Percentiles rank a stretch among this genome's conserved stretches.
Evolutionary conservation across 441 rosid species (phyloP).

Genomic region (Aquilaria agallochum): DNA sequence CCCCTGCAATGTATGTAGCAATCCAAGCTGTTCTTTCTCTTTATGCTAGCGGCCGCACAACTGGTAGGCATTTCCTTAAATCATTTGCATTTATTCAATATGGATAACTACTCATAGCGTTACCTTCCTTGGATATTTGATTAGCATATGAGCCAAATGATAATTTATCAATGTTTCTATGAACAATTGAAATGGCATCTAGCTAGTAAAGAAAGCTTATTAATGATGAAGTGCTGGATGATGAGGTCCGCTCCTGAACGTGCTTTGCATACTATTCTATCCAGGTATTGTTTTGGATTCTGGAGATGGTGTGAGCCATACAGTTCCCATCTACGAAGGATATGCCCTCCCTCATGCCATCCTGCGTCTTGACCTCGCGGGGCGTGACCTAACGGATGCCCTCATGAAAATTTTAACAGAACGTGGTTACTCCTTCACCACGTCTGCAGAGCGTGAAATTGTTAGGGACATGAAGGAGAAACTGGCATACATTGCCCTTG

Average conservation of each 20-base stretch:
- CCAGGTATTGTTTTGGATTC: slow-evolving; percentile 37
- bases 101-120: too few relatives aligned
- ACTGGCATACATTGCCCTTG: slow-evolving; percentile 62
- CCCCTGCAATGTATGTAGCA: too few relatives aligned
- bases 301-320: too few relatives aligned
- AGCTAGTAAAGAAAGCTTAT: too few relatives aligned
- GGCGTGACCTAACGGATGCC: slow-evolving; percentile 77
- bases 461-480: slow-evolving; percentile 28
- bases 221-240: neutral
- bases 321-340: too few relatives aligned
- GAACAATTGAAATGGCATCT: too few relatives aligned
- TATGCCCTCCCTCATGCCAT: slow-evolving; percentile 53
- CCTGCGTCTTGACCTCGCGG: slow-evolving; percentile 69
- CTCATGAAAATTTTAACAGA: slow-evolving; percentile 67
- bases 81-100: neutral
- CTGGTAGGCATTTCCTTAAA: slow-evolving; percentile 33
- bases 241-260: too few relatives aligned
- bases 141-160: too few relatives aligned
- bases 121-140: too few relatives aligned
- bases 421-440: slow-evolving; percentile 73
- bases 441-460: slow-evolving; percentile 68
- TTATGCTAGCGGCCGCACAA: slow-evolving; percentile 75
- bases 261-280: neutral
- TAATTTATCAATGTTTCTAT: too few relatives aligned
- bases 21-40: slow-evolving; percentile 47